Evolutionary conservation across 371 early-diverging fungal genomes (phyloP).

Genomic region (Chytridium lagenaria): DNA sequence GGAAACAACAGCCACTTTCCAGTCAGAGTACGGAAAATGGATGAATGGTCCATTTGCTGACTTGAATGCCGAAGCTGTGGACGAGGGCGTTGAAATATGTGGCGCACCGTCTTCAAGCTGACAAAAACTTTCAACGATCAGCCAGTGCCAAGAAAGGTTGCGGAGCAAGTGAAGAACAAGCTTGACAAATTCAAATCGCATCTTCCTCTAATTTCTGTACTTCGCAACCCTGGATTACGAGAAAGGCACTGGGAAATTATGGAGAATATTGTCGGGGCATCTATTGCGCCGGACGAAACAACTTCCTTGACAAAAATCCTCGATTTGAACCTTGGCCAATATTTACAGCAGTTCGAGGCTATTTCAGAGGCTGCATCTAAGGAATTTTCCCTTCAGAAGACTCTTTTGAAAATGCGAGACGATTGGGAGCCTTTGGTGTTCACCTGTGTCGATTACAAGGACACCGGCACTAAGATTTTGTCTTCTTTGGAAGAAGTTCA

Average conservation of each 20-base stretch:
- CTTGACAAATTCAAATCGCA: slow-evolving; percentile 61
- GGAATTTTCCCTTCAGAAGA: slow-evolving; percentile 61
- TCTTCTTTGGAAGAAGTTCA: slow-evolving; percentile 61
- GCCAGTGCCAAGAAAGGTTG: slow-evolving; percentile 59
- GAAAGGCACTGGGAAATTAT: slow-evolving; percentile 59
- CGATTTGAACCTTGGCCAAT: slow-evolving; percentile 56
- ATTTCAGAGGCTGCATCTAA: slow-evolving; percentile 62
- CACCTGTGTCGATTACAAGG: slow-evolving; percentile 59
- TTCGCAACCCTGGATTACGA: slow-evolving; percentile 61
- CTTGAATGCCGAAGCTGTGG: slow-evolving; percentile 55
- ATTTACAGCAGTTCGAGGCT: slow-evolving; percentile 53
- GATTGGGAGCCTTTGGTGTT: slow-evolving; percentile 61
- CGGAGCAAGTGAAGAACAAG: slow-evolving; percentile 59
- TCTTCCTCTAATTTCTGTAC: slow-evolving; percentile 54
- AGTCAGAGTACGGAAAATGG: slow-evolving; percentile 58
- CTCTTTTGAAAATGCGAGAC: slow-evolving; percentile 58
- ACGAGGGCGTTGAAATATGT: slow-evolving; percentile 56
- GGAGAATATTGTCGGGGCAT: slow-evolving; percentile 55
- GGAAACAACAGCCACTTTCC: slow-evolving; percentile 57
- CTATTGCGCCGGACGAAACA: slow-evolving; percentile 55
- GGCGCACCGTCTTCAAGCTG: slow-evolving; percentile 56
- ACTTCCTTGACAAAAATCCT: slow-evolving; percentile 57
- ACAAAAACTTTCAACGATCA: slow-evolving; percentile 57
- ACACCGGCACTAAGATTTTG: slow-evolving; percentile 60
- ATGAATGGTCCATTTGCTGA: slow-evolving; percentile 61